Evolutionary conservation across 768 basidiomycete genomes (phyloP), one percentile per base, ranked within the genome.

Genomic region (Kwoniella dejecticola): DNA sequence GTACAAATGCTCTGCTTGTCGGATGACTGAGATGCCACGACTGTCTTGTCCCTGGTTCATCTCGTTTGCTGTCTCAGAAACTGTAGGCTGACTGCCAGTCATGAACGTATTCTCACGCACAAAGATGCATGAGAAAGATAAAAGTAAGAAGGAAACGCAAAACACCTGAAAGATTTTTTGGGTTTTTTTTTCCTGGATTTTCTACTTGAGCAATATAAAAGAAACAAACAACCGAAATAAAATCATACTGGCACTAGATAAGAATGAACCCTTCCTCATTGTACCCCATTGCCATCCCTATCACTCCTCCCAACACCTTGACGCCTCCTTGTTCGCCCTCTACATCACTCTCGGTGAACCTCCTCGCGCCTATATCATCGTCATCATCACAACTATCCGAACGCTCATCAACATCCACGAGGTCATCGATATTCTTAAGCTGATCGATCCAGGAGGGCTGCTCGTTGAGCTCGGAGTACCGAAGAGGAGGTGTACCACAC

Each of bases 401-500:
- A 31, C 46, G 30, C 11, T n/a, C n/a, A 31, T 29, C 48, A 30
- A 30, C 48, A n/a, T n/a, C n/a, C 7, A 27, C 8, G 5, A 30
- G 17, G 21, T 30, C 44, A 53, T 21, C 52, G 27, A 47, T 41
- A 21, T 50, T 19, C 52, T 64, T 66, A 26, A 71, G 52, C 15
- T 57, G 48, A 41, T 60, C 54, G 29, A 52, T 49, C n/a, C 33
- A 45, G 2, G 36, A 40, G 24, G 52, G 52, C 27, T 38, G 38
- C 17, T 59, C 41, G 50, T 53, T 36, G 33, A 60, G 50, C 26
- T 60, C 58, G 19, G 30, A 13, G 47, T 38, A 40, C 24, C 58
- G 44, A 3, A 56, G 31, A 5, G 60, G 57, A 0, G 72, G 72
- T 3, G 72, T 71, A 8, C 50, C 21, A 53, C 69, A 74, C 31